These are phyloP conservation scores for Pichia cephalocereana DNA, from an alignment of 805 yeast genomes.

Conservation along the genomic window DNA sequence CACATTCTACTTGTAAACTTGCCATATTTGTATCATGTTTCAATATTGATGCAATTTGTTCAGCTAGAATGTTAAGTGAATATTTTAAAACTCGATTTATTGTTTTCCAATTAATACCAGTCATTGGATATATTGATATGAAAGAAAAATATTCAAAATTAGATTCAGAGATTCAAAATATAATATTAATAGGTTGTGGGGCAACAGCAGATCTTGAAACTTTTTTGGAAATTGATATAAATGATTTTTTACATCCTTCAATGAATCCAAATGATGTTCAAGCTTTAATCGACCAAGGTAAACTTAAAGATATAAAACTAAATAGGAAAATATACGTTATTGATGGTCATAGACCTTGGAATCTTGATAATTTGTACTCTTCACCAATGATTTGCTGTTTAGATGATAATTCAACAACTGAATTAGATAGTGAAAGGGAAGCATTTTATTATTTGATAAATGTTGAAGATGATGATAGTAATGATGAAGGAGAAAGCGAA, in stretches of 20 bases:
- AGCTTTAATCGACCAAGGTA: background rate
- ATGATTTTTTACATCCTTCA: conserved; percentile 36
- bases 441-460: conserved; percentile 53
- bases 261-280: background rate
- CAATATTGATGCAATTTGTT: conserved; percentile 86
- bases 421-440: conserved; percentile 42
- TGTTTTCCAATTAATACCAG: conserved; percentile 84
- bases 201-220: conserved; percentile 80
- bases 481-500: conserved; percentile 10
- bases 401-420: conserved; percentile 77
- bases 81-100: conserved; percentile 73
- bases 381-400: conserved; percentile 68
- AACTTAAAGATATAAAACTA: conserved; percentile 19
- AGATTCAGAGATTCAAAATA: conserved; percentile 68
- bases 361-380: conserved; percentile 84
- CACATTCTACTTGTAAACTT: conserved; percentile 88
- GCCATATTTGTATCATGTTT: conserved; percentile 85
- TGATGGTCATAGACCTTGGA: conserved; percentile 97
- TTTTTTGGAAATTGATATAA: conserved; percentile 55
- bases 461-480: conserved; percentile 25
- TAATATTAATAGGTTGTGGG: conserved; percentile 85
- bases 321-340: conserved; percentile 66
- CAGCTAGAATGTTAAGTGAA: conserved; percentile 64
- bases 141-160: conserved; percentile 50
- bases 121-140: conserved; percentile 82